A percentile compares a stretch with the other conserved stretches of the same genome.
Evolutionary conservation across 2,329 filamentous ascomycete species (phyloP).

Genomic region (Domatiomyces globalis): DNA sequence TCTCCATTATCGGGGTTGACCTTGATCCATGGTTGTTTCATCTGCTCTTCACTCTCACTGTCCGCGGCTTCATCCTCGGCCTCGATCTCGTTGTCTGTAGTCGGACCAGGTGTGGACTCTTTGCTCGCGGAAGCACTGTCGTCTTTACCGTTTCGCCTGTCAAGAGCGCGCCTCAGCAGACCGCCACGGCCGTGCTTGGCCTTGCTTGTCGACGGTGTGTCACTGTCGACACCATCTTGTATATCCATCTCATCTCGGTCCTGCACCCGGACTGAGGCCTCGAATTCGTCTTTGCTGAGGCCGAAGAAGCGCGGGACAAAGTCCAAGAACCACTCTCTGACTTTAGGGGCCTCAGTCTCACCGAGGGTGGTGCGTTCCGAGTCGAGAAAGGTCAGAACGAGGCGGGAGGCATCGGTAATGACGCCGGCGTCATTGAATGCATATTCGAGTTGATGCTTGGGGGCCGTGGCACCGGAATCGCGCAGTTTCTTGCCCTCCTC

Average conservation of each 20-base stretch:
- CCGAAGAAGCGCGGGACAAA: conserved; percentile 68
- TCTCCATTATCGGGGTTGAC: conserved; percentile 31
- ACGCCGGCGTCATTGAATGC: conserved; percentile 58
- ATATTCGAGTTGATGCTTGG: conserved; percentile 62
- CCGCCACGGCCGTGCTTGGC: conserved; percentile 60
- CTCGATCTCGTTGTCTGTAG: conserved; percentile 14
- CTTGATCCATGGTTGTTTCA: conserved; percentile 39
- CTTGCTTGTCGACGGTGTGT: conserved; percentile 49
- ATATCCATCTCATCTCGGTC: conserved; percentile 65
- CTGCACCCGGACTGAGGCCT: conserved; percentile 40
- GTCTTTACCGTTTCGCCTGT: conserved; percentile 65
- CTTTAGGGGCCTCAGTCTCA: conserved; percentile 51
- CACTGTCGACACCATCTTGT: conserved; percentile 46
- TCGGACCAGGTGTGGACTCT: conserved; percentile 56
- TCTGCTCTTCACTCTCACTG: conserved; percentile 30
- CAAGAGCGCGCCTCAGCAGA: conserved; percentile 71
- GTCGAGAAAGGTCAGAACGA: conserved; percentile 37
- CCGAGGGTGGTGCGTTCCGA: conserved; percentile 35
- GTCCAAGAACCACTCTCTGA: conserved; percentile 60
- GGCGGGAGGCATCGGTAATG: conserved; percentile 38
- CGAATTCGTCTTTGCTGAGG: conserved; percentile 54
- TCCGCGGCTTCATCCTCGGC: conserved; percentile 57
- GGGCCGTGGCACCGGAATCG: conserved; percentile 44
- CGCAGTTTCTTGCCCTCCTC: conserved; percentile 73
- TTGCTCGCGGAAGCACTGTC: conserved; percentile 68